Conservation (phyloP, 768 basidiomycete genomes). For the Ephemerocybe angulata region DNA sequence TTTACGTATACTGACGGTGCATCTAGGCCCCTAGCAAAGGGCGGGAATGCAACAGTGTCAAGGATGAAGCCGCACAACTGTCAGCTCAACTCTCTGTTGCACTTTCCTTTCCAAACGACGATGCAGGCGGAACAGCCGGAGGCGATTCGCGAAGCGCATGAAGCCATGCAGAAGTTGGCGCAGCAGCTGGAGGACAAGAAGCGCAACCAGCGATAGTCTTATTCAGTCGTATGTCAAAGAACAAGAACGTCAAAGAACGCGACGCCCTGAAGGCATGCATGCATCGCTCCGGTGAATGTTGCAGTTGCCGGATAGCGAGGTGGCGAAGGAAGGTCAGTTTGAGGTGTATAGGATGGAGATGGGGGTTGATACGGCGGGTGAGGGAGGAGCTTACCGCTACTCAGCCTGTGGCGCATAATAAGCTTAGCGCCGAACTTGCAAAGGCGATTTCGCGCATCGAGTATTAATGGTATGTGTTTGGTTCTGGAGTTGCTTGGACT, state of each 20-base stretch:
- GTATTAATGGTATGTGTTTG: constrained; percentile 59
- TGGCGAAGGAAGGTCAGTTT: constrained; percentile 66
- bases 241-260: too few species aligned
- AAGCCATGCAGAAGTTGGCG: constrained; percentile 76
- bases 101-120: constrained; percentile 59
- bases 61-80: constrained; percentile 75
- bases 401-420: constrained; percentile 66
- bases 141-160: constrained; percentile 84
- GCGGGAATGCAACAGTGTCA: constrained; percentile 82
- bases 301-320: constrained; percentile 26
- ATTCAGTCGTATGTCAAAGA: constrained; percentile 81
- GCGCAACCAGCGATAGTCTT: constrained; percentile 59
- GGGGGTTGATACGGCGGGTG: constrained; percentile 68
- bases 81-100: constrained; percentile 75
- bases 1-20: constrained; percentile 1
- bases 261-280: constrained; percentile 61
- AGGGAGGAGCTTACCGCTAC: constrained; percentile 65
- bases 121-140: constrained; percentile 74
- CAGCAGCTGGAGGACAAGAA: constrained; percentile 77
- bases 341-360: constrained; percentile 80
- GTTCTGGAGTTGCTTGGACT: too few species aligned
- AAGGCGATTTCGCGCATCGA: constrained; percentile 84
- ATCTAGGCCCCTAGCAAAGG: constrained; percentile 86
- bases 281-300: constrained; percentile 14
- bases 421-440: constrained; percentile 64